These are phyloP conservation scores for Irpex lacteus DNA, from an alignment of 1,284 basidiomycete genomes.

Conservation along the genomic window DNA sequence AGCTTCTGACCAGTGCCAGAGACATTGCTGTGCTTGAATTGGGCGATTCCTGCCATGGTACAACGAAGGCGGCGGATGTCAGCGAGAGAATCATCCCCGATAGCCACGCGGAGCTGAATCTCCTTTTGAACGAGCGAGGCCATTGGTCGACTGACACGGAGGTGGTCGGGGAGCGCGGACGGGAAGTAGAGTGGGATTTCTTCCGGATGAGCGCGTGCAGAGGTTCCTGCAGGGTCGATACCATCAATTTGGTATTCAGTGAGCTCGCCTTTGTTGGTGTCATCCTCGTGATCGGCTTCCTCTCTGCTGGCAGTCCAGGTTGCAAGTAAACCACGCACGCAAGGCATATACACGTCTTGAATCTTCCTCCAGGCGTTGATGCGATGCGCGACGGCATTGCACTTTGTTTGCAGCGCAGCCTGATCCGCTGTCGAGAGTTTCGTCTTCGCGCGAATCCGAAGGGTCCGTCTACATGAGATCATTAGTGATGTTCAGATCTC, in stretches of 20 bases:
- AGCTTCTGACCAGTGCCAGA: slow-evolving; percentile 8
- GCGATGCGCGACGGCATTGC: slow-evolving; percentile 4
- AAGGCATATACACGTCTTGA: slow-evolving; percentile 14
- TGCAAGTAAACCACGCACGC: neutral
- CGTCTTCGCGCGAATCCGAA: neutral
- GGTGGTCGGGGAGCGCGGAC: slow-evolving; percentile 1
- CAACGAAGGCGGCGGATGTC: slow-evolving; percentile 11
- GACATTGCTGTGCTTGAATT: slow-evolving; percentile 9
- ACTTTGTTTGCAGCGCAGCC: slow-evolving; percentile 7
- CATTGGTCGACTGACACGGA: neutral
- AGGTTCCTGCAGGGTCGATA: neutral
- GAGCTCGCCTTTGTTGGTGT: neutral
- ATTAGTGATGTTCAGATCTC: neutral
- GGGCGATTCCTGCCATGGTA: neutral
- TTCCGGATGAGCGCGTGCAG: neutral
- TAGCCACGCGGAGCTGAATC: slow-evolving; percentile 9
- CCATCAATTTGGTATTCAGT: neutral
- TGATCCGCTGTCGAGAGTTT: neutral
- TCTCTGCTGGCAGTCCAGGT: neutral
- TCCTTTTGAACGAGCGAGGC: slow-evolving; percentile 22
- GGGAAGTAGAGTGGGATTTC: slow-evolving; percentile 7
- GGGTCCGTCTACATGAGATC: neutral
- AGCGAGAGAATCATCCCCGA: slow-evolving; percentile 13
- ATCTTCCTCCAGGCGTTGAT: slow-evolving; percentile 6
- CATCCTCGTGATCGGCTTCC: neutral